Percentiles rank a stretch among this genome's conserved stretches.
These are phyloP conservation scores for Pseudogymnoascus destructans DNA, from an alignment of 2,329 filamentous ascomycete genomes.

Conservation along the genomic window DNA sequence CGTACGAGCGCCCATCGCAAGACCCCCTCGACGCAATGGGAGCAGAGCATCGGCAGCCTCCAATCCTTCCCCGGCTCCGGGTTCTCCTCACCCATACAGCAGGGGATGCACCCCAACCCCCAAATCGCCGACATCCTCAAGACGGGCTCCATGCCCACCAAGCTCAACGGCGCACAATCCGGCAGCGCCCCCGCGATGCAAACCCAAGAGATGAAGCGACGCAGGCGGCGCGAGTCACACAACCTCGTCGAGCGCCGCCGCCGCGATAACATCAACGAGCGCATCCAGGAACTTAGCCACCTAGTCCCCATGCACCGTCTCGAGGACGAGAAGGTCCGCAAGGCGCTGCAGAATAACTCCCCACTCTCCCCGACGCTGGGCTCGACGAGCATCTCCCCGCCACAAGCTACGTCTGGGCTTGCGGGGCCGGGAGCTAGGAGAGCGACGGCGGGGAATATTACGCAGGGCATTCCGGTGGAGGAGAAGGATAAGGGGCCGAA, in stretches of 20 bases:
- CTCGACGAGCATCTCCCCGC: conserved; percentile 46
- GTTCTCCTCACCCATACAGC: conserved; percentile 68
- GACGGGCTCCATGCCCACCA: conserved; percentile 80
- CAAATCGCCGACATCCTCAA: conserved; percentile 84
- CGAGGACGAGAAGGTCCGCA: conserved; percentile 93
- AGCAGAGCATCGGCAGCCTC: conserved; percentile 70
- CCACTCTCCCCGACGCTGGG: conserved; percentile 73
- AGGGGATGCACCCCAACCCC: conserved; percentile 47
- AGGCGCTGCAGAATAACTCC: conserved; percentile 85
- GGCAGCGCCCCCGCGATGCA: conserved; percentile 36
- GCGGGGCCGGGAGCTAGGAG: conserved; percentile 74
- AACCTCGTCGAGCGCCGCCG: conserved; percentile 91
- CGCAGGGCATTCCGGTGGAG: conserved; percentile 80
- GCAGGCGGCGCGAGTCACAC: conserved; percentile 83
- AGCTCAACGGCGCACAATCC: conserved; percentile 39
- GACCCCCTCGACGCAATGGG: conserved; percentile 78
- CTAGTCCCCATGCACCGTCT: conserved; percentile 84
- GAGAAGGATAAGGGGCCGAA: conserved; percentile 98
- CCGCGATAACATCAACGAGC: conserved; percentile 96
- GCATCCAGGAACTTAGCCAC: conserved; percentile 90
- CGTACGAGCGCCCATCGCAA: conserved; percentile 64
- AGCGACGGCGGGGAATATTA: conserved; percentile 70
- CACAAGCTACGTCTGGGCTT: conserved; percentile 75
- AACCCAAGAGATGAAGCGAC: conserved; percentile 85
- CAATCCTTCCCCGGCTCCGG: conserved; percentile 82